Evolutionary conservation across 202 grass and related monocot species (phyloP), one percentile per base, ranked within the genome.

Genomic region (Eragrostis tef): DNA sequence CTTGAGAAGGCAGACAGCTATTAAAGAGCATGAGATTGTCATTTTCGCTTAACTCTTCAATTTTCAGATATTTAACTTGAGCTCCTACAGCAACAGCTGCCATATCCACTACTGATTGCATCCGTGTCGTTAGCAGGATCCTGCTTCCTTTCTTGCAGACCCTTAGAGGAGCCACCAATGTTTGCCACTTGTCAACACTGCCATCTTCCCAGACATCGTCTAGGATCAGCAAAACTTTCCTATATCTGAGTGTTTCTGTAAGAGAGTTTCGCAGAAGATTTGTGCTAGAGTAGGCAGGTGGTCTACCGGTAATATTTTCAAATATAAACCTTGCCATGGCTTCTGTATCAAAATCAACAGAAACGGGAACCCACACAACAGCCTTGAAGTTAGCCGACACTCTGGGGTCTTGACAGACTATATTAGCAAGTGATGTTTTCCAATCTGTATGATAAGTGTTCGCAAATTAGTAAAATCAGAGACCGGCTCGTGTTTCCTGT

Each of bases 141-240:
- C 52, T 69, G 67, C 78, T 87, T 76, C 85, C 85, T 60, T 16
- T 66, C 49, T 59, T 62, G 46, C 70, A 60, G 11, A 11, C 21
- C 54, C 4, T 51, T n/a, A 75, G 15, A 46, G 48, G 77, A 36
- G 36, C 24, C 5, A 50, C 5, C 16, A 84, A 27, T 34, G 10
- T 19, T 51, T 39, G 21, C 80, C 86, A 88, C 6, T 41, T 51
- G 0, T 29, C 31, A 0, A 3, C 13, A 1, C 8, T 71, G 0
- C 53, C 43, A 22, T 84, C 81, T 6, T 58, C 78, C 81, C 81
- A 88, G 44, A 80, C 68, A 75, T 79, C 74, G 51, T 88, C 79
- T 6, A 88, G 49, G 29, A 83, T 57, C 0, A 88, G 63, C 14
- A 88, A 44, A 80, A 86, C 0, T 46, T 72, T 80, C 6, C 43